Evolutionary conservation across 2,329 filamentous ascomycete species (phyloP).

Genomic region (Calonectria multiphialidica): DNA sequence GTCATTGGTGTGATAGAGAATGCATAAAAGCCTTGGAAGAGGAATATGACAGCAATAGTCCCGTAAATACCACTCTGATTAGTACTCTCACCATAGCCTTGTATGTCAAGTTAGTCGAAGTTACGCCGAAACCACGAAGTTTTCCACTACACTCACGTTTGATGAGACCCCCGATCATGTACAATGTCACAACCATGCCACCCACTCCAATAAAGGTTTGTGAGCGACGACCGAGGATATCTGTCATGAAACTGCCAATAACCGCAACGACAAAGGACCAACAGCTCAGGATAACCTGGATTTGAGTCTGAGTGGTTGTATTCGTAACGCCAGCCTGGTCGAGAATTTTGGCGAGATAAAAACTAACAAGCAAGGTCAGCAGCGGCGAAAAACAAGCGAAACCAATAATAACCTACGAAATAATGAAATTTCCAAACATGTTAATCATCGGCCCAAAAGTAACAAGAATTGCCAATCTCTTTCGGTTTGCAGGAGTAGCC

Average conservation of each 20-base stretch:
- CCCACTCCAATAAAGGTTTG: conserved; percentile 43
- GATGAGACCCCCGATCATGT: conserved; percentile 41
- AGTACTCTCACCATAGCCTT: conserved; percentile 48
- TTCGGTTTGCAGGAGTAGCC: conserved; percentile 39
- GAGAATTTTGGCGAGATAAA: conserved; percentile 46
- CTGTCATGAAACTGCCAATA: conserved; percentile 48
- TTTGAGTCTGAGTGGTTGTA: conserved; percentile 40
- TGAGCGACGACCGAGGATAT: conserved; percentile 47
- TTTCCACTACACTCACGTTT: conserved; percentile 31
- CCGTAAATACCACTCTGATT: conserved; percentile 55
- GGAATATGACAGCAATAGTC: conserved; percentile 50
- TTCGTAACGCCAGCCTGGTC: conserved; percentile 46
- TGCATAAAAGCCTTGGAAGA: conserved; percentile 49
- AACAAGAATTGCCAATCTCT: conserved; percentile 39
- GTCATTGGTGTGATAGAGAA: conserved; percentile 51
- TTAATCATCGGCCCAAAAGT: conserved; percentile 43
- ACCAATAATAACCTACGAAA: conserved; percentile 36
- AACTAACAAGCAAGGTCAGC: conserved; percentile 22
- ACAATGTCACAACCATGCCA: conserved; percentile 40
- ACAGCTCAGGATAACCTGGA: conserved; percentile 51
- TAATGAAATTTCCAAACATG: conserved; percentile 48
- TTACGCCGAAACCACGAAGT: not conserved
- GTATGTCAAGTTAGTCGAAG: not conserved
- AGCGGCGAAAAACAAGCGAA: not conserved
- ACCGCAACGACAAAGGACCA: conserved; percentile 51